phyloP scores from a whole-genome alignment of 1,284 basidiomycete species.

The Papiliotrema laurentii region DNA sequence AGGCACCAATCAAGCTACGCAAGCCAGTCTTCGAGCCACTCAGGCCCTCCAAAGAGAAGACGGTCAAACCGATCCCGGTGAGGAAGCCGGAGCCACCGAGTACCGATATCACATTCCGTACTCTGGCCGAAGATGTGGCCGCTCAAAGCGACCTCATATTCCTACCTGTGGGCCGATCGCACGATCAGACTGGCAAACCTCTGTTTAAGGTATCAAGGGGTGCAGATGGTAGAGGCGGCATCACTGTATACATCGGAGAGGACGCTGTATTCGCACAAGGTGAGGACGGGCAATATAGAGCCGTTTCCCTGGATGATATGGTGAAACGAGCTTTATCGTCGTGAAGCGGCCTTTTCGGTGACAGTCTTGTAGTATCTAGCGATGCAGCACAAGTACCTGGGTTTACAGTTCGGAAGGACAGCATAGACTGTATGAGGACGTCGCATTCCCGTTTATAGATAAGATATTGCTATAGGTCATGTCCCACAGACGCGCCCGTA shows the following conservation, averaged over 20 bases:
- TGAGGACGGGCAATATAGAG: slow-evolving; percentile 39
- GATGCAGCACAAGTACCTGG: too few relatives aligned
- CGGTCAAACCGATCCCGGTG: neutral
- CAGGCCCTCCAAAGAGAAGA: slow-evolving; percentile 23
- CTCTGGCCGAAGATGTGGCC: slow-evolving; percentile 82
- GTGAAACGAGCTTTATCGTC: slow-evolving; percentile 39
- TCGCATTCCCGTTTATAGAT: too few relatives aligned
- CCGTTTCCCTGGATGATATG: slow-evolving; percentile 44
- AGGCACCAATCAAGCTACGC: slow-evolving; percentile 62
- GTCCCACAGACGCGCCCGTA: too few relatives aligned
- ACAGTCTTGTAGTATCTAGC: too few relatives aligned
- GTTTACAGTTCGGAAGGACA: too few relatives aligned
- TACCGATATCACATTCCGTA: slow-evolving; percentile 72
- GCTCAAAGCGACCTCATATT: slow-evolving; percentile 81
- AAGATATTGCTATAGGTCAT: too few relatives aligned
- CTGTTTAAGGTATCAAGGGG: slow-evolving; percentile 73
- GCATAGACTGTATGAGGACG: too few relatives aligned
- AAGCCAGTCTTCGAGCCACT: slow-evolving; percentile 58
- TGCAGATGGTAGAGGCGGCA: slow-evolving; percentile 75
- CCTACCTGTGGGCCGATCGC: slow-evolving; percentile 74
- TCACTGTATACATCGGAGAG: slow-evolving; percentile 60
- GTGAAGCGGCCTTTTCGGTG: too few relatives aligned
- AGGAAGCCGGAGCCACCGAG: neutral
- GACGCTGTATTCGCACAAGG: slow-evolving; percentile 43
- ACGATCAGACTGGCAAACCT: slow-evolving; percentile 76